Base-by-base conservation (phyloP, 2,329 filamentous ascomycete genomes). In the Aspergillus costaricaensis region DNA sequence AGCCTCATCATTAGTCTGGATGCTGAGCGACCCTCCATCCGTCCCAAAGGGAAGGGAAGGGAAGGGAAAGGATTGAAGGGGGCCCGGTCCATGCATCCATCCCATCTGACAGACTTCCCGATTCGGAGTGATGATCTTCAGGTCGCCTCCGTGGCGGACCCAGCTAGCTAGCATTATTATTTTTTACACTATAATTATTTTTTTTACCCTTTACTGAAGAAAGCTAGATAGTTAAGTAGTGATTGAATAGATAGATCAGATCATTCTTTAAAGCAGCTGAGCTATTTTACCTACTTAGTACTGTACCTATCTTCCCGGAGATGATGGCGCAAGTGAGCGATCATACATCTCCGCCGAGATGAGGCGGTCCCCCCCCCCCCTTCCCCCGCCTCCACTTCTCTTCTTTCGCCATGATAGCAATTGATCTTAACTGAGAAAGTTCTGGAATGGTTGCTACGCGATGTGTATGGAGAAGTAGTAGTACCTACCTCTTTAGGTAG, bases 101-200 rank as follows among this genome's bases (percentile, higher is more conserved):
- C 25, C 17, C 10, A 21, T 17, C 25, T 15, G 23, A 30, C 23
- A 23, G 19, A 27, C 6, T 27, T 44, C 52, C 36, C 38, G 52
- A 43, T 55, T 43, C 10, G 39, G 38, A 25, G n/a, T 8, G 23
- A 44, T 55, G 52, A 55, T 55, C 52, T 43, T 39, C 52, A 25
- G 43, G 39, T 36, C 36, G 53, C 53, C 41, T 55, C 53, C 44
- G 25, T 47, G 53, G 32, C 53, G 53, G 52, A 23, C 38, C 32
- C 52, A 39, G 39, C 52, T 55, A 19, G 32, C 32, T 30, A 5
- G 27, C 27, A 32, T 32, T 36, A 36, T 36, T 36, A 6, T 36
- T 36, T 14, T 6, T 36, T 15, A 27, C 25, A 27, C 25, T 8
- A 27, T 8, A 27, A 14, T 30, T 30, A 10, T 30, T 30, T 10